Evolutionary conservation across 108 stramenopile species (phyloP).

Genomic region (Nannochloropsis oceanica): DNA sequence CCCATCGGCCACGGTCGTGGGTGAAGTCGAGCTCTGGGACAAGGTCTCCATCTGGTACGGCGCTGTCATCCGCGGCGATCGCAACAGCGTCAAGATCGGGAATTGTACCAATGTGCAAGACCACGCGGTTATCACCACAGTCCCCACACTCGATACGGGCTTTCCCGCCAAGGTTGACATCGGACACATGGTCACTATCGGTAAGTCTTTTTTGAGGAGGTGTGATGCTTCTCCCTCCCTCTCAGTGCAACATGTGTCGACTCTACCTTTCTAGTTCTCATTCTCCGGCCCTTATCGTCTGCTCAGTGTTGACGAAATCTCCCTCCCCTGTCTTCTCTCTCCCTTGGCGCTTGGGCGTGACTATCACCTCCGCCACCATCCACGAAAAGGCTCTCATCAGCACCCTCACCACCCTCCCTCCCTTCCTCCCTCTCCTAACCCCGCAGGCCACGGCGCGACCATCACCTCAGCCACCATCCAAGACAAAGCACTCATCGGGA

Average conservation of each 20-base stretch:
- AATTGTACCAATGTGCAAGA: conserved; percentile 30
- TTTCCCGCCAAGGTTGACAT: conserved; percentile 31
- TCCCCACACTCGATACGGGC: conserved; percentile 30
- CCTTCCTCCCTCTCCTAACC: neutral
- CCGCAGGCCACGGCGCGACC: neutral
- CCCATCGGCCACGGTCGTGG: conserved; percentile 34
- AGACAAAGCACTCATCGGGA: conserved; percentile 12
- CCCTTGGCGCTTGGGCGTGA: neutral
- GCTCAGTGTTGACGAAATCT: too few relatives aligned
- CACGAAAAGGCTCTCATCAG: neutral
- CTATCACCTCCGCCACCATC: conserved; percentile 5
- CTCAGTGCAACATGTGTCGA: too few relatives aligned
- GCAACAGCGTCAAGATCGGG: conserved; percentile 31
- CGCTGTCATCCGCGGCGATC: conserved; percentile 37
- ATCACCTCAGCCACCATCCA: conserved; percentile 4
- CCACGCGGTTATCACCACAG: conserved; percentile 33
- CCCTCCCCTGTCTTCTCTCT: neutral
- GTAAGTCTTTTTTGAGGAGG: neutral
- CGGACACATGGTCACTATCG: conserved; percentile 24
- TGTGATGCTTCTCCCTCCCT: too few relatives aligned
- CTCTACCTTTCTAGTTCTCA: too few relatives aligned
- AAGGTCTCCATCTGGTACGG: conserved; percentile 40
- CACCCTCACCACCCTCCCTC: neutral
- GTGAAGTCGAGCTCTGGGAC: conserved; percentile 24
- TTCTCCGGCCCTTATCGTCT: too few relatives aligned